These are phyloP conservation scores for Exutisphaerella laricina DNA, from an alignment of 2,329 filamentous ascomycete species.

Conservation along the genomic window DNA sequence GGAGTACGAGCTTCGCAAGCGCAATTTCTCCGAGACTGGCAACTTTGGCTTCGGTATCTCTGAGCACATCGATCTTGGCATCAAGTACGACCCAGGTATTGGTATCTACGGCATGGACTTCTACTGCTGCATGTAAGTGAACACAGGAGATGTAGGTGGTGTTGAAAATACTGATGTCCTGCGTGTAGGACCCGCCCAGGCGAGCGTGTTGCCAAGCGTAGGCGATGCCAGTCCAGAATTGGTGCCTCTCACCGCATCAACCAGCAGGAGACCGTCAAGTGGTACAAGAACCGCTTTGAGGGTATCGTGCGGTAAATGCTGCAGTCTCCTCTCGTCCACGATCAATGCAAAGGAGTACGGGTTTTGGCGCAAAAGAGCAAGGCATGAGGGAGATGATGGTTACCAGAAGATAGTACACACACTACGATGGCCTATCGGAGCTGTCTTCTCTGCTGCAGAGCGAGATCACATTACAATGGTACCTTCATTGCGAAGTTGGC, in stretches of 20 bases:
- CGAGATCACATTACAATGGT: slow-evolving; percentile 35
- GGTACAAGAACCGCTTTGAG: slow-evolving; percentile 96
- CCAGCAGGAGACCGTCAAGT: slow-evolving; percentile 93
- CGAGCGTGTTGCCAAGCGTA: slow-evolving; percentile 94
- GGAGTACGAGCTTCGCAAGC: slow-evolving; percentile 99
- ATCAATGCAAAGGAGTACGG: slow-evolving; percentile 20
- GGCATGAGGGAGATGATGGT: slow-evolving; percentile 14
- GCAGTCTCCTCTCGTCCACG: slow-evolving; percentile 10
- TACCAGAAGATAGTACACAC: slow-evolving; percentile 25
- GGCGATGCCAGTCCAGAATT: slow-evolving; percentile 80
- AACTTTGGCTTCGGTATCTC: slow-evolving; percentile 99
- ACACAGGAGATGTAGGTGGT: background rate
- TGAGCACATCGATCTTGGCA: slow-evolving; percentile 99
- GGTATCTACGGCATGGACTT: slow-evolving; percentile 99
- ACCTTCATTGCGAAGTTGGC: slow-evolving; percentile 24
- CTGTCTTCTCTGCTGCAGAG: slow-evolving; percentile 26
- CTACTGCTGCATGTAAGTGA: slow-evolving; percentile 89
- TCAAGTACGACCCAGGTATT: slow-evolving; percentile 99
- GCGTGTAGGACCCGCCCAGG: slow-evolving; percentile 75
- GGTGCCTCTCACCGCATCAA: slow-evolving; percentile 88
- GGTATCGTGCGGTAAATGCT: slow-evolving; percentile 91
- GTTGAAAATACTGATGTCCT: slow-evolving; percentile 10
- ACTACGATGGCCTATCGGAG: slow-evolving; percentile 35
- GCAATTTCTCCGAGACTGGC: slow-evolving; percentile 99
- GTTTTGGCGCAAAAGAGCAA: slow-evolving; percentile 25